Conservation (phyloP, 805 yeast species). For the Wickerhamiella azyma region DNA sequence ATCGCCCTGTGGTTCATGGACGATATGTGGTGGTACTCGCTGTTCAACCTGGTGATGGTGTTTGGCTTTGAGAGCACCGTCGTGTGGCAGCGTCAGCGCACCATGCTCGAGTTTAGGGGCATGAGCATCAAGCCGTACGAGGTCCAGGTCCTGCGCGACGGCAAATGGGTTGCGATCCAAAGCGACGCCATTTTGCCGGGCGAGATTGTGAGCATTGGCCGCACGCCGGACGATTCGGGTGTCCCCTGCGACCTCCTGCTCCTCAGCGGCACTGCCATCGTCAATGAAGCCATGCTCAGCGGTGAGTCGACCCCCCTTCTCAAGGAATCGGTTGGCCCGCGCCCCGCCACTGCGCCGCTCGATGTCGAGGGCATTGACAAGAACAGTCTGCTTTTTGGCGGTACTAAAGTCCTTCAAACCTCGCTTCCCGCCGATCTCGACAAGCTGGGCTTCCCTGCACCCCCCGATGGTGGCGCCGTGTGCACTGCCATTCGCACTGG, state of each 20-base stretch:
- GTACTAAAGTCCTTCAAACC: constrained; percentile 80
- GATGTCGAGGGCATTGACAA: constrained; percentile 77
- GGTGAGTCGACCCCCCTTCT: constrained; percentile 96
- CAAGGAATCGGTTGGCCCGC: constrained; percentile 76
- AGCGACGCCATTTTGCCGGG: constrained; percentile 79
- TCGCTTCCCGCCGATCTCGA: constrained; percentile 8
- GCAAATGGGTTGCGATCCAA: constrained; percentile 52
- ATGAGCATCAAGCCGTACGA: constrained; percentile 93
- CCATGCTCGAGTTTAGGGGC: constrained; percentile 88
- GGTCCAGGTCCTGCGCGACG: constrained; percentile 57
- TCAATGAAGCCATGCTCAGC: constrained; percentile 96
- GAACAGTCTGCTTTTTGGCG: constrained; percentile 82
- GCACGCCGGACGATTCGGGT: constrained; percentile 85
- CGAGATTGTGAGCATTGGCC: constrained; percentile 67
- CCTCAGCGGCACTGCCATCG: constrained; percentile 82
- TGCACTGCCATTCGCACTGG: constrained; percentile 89
- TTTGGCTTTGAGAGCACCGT: constrained; percentile 87
- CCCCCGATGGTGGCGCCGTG: constrained; percentile 87
- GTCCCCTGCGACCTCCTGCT: constrained; percentile 86
- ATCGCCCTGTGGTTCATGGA: constrained; percentile 93
- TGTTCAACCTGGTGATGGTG: constrained; percentile 83
- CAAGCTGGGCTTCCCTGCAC: constrained; percentile 31
- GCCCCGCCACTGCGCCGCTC: constrained; percentile 56
- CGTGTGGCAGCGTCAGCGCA: constrained; percentile 87
- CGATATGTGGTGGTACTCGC: constrained; percentile 90